Conservation (phyloP, 2,329 filamentous ascomycete species). For the Cordyceps tenuipes region DNA sequence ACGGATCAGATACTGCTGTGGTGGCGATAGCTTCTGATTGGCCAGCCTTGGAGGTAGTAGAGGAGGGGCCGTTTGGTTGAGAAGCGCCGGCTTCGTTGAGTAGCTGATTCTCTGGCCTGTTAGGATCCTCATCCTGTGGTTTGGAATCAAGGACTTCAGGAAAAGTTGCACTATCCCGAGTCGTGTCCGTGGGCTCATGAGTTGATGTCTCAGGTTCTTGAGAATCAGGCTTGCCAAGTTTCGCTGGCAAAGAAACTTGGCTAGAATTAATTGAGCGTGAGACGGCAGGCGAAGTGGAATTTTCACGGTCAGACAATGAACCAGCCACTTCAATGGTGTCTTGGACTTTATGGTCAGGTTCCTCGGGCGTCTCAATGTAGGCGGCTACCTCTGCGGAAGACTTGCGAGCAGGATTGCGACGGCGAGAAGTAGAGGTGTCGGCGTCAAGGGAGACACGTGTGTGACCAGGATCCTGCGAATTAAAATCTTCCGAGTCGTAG, state of each 20-base stretch:
- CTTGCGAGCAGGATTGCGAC: constrained; percentile 34
- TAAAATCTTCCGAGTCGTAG: constrained; percentile 27
- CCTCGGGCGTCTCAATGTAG: constrained; percentile 26
- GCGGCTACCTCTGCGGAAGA: constrained; percentile 23
- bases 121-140: not conserved
- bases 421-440: constrained; percentile 28
- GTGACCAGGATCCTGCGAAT: constrained; percentile 24
- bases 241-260: not conserved
- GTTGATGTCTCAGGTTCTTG: not conserved
- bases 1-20: not conserved
- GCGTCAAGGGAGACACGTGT: constrained; percentile 29
- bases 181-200: not conserved
- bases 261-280: not conserved
- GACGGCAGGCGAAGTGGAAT: not conserved
- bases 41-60: not conserved
- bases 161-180: not conserved
- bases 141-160: not conserved
- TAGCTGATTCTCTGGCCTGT: not conserved
- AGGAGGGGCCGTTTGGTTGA: not conserved
- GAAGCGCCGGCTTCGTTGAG: not conserved
- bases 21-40: not conserved
- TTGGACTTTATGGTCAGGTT: constrained; percentile 15
- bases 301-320: constrained; percentile 5
- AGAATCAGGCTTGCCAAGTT: not conserved
- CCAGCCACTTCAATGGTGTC: constrained; percentile 8